Percentiles rank a stretch among this genome's conserved stretches.
Conservation (phyloP, 2,329 filamentous ascomycete genomes). For the Paraphaeosphaeria minitans region DNA sequence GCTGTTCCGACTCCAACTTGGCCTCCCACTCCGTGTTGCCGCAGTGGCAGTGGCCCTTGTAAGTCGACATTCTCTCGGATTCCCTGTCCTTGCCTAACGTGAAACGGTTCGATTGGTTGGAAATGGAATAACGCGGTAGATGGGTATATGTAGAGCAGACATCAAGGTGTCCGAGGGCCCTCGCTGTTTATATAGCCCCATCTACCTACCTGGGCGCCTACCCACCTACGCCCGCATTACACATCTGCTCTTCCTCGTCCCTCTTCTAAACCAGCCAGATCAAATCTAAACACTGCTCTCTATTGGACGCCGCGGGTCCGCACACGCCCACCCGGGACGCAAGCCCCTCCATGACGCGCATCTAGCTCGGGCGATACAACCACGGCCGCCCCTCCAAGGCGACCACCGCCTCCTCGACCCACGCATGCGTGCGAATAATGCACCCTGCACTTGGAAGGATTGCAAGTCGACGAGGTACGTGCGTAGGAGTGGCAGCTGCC, state of each 20-base stretch:
- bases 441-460: not conserved
- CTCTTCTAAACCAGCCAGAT: too few relatives aligned
- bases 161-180: slow-evolving; percentile 13
- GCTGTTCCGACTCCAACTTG: slow-evolving; percentile 53
- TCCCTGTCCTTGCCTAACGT: not conserved
- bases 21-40: slow-evolving; percentile 59
- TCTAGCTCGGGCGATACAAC: not conserved
- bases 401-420: too few relatives aligned
- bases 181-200: not conserved
- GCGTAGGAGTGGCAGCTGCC: not conserved
- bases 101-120: slow-evolving; percentile 7
- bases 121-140: not conserved
- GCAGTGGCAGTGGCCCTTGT: slow-evolving; percentile 61
- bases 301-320: not conserved
- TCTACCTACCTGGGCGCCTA: not conserved
- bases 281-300: not conserved
- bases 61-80: slow-evolving; percentile 49
- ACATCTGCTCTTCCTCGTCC: not conserved
- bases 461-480: not conserved
- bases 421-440: too few relatives aligned
- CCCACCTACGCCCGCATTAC: too few relatives aligned
- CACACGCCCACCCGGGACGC: not conserved
- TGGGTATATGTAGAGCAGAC: not conserved
- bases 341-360: not conserved
- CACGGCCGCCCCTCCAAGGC: not conserved